Evolutionary conservation across 139 green algal species (phyloP).

Genomic region (Chlamydomonas sp.): DNA sequence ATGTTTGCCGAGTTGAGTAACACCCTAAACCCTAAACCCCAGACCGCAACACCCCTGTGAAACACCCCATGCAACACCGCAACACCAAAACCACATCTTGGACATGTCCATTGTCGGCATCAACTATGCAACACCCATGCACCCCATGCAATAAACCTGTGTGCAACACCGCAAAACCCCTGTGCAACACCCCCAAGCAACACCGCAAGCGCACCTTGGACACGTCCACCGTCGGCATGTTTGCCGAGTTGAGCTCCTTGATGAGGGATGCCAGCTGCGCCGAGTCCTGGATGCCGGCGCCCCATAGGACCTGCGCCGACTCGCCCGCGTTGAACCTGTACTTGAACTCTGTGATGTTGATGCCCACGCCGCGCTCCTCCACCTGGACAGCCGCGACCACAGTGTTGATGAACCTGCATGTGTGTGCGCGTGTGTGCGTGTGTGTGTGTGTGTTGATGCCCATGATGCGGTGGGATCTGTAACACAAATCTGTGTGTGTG

Average conservation of each 20-base stretch:
- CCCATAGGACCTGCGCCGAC: constrained; percentile 56
- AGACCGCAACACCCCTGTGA: constrained; percentile 27
- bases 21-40: no score
- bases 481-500: no score
- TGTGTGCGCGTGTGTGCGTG: no score
- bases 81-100: no score
- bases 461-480: no score
- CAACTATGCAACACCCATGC: neutral
- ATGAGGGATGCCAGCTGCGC: constrained; percentile 29
- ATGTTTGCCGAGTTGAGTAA: neutral
- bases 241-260: constrained; percentile 14
- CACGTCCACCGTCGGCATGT: constrained; percentile 68
- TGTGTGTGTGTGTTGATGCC: no score
- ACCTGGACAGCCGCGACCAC: no score
- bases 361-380: constrained; percentile 1
- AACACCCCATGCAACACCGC: constrained; percentile 48
- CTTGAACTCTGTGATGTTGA: constrained; percentile 90
- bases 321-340: constrained; percentile 72
- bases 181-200: constrained; percentile 52
- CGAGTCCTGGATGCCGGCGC: constrained; percentile 36
- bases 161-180: constrained; percentile 2
- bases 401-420: no score
- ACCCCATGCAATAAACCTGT: neutral
- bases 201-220: no score
- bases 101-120: constrained; percentile 24